Base-by-base conservation (phyloP, 306 rosid genomes). In the Fagus sylvatica region DNA sequence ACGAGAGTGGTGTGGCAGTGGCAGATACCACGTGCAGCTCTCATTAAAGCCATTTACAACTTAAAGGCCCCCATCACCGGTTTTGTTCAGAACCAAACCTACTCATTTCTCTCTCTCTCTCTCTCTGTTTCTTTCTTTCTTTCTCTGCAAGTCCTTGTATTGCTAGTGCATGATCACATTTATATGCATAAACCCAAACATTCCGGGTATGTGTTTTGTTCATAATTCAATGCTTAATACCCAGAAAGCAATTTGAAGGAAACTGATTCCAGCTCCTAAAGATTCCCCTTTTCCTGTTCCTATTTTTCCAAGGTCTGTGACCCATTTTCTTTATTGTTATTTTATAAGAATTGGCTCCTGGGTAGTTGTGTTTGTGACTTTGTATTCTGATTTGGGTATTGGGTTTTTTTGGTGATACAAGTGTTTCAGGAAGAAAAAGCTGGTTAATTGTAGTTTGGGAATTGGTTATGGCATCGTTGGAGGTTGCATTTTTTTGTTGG, bases 1-100 rank as follows among this genome's bases (percentile, higher is more conserved):
- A 55, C 36, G 16, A 19, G 62, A 39, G 78, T 42, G 80, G 76
- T 84, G 85, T 78, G 85, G 86, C 34, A 76, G 74, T 16, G 80
- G 93, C 87, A 82, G 90, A 56, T 79, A 73, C 88, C 97, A 91
- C 98, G 93, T 91, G 97, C 91, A 73, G 33, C 79, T 69, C 74
- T 80, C 88, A 85, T 84, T 85, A 79, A 86, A 75, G 84, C 81
- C 71, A 85, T 84, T 83, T 69, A 53, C 12, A 40, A 49, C 80
- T 78, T 60, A 72, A 81, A 40, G 78, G 48, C 54, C 76, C 43
- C 80, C 70, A 34, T 16, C 46, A 67, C 76, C 41, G 17, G 43
- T 43, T 75, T 61, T 0, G 30, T 28, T 79, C 83, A 74, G 54
- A 76, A 77, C 82, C 93, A 68, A 80, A 93, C 97, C 98, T 89